Evolutionary conservation across 805 yeast species (phyloP).

Genomic region (Kazachstania taianensis): DNA sequence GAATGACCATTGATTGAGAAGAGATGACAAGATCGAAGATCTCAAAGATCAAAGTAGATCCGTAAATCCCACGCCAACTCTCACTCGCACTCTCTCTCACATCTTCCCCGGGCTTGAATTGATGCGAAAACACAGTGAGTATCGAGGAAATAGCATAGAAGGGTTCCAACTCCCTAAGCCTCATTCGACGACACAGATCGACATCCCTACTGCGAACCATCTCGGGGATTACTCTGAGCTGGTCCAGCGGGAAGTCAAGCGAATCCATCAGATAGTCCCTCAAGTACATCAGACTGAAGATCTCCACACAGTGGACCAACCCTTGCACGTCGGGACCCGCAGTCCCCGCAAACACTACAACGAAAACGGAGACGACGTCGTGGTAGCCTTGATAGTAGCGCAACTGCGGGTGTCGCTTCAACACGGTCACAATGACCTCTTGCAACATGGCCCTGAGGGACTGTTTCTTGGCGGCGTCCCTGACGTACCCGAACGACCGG

Average conservation of each 20-base stretch:
- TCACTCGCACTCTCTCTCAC: too few species aligned
- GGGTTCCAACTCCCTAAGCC: conserved; percentile 39
- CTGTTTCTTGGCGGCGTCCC: conserved; percentile 13
- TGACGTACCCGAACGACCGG: conserved; percentile 45
- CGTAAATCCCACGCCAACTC: too few species aligned
- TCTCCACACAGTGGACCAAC: conserved; percentile 40
- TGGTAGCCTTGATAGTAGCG: conserved; percentile 90
- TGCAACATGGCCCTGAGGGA: conserved; percentile 18
- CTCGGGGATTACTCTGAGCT: conserved; percentile 56
- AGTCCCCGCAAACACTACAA: conserved; percentile 37
- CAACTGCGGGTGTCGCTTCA: conserved; percentile 51
- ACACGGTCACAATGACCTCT: conserved; percentile 39
- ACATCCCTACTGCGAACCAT: conserved; percentile 43
- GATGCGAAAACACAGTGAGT: conserved; percentile 72
- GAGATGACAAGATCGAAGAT: conserved; percentile 65
- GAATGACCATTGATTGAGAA: conserved; percentile 41
- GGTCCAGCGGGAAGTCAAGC: conserved; percentile 55
- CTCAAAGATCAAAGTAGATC: conserved; percentile 35
- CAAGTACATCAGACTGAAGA: conserved; percentile 48
- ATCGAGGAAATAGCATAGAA: conserved; percentile 67
- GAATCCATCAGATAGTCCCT: conserved; percentile 80
- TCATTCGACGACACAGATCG: conserved; percentile 28
- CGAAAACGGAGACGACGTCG: conserved; percentile 64
- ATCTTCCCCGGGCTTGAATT: conserved; percentile 29
- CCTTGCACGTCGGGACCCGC: conserved; percentile 16